Evolutionary conservation across 2,329 filamentous ascomycete species (phyloP), one percentile per base, ranked within the genome.

Genomic region (Calycina herbarum): DNA sequence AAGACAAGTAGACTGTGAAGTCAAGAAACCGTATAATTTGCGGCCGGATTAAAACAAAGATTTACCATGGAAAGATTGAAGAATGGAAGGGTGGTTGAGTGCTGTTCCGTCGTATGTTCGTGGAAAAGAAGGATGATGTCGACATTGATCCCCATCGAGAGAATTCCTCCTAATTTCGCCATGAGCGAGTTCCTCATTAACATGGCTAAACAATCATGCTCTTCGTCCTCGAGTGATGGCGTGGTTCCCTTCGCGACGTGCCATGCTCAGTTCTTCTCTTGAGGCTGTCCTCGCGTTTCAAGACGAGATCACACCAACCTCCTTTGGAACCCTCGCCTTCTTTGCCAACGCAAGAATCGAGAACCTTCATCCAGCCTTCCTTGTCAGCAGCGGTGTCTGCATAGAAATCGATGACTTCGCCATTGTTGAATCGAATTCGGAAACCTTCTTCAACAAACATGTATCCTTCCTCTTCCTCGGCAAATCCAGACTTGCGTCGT

Each of bases 371-470:
- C 95, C 95, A 99, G 63, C 88, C 90, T 57, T 97, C 92, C 80
- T 98, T 99, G 75, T 95, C 90, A 48, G 86, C 86, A 1, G 89
- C 86, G 38, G 88, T 94, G 78, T 98, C 94, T 75, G 94, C 95
- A 76, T 99, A 98, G 58, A 72, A 72, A 40, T 72, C 94, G 76
- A 99, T 99, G 69, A 97, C 89, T 80, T 99, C 95, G 68, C 95
- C 95, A 75, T 99, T 99, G 77, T 92, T 96, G 79, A 99, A 99
- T 65, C 94, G 93, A 77, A 99, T 96, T 51, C 95, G 92, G 89
- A 99, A 99, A 2, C 95, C 95, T 77, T 99, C 95, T 78, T 99
- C 95, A 62, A 99, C 94, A 77, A 99, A 99, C 91, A 97, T 97
- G 82, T 99, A 99, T 54, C 95, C 95, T 77, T 99, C 95, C 79